Percentiles rank a stretch among this genome's conserved stretches.
Evolutionary conservation across 331 rosid species (phyloP).

Genomic region (Malus hybrid): DNA sequence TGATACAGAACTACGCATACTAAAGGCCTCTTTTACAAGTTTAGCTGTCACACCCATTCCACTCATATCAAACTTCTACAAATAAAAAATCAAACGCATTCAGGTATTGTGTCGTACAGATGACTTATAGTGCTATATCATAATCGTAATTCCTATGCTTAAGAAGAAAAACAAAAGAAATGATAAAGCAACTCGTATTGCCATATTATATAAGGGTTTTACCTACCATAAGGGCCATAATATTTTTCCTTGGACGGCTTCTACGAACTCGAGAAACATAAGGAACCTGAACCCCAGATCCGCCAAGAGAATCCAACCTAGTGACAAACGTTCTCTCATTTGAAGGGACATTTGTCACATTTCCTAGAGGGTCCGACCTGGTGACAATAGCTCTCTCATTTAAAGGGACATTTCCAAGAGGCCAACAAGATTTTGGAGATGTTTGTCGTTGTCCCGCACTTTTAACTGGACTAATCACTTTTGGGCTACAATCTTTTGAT

Average conservation of each 20-base stretch:
- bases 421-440: conserved; percentile 34
- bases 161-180: not conserved
- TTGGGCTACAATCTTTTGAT: conserved; percentile 50
- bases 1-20: conserved; percentile 29
- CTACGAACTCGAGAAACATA: conserved; percentile 84
- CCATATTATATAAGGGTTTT: conserved; percentile 13
- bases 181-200: not conserved
- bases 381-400: conserved; percentile 54
- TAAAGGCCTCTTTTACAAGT: conserved; percentile 32
- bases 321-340: conserved; percentile 56
- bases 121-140: not conserved
- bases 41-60: conserved; percentile 34
- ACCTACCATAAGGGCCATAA: conserved; percentile 72
- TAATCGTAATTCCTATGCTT: not conserved
- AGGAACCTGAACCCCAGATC: conserved; percentile 74
- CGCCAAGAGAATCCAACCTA: conserved; percentile 76
- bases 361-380: conserved; percentile 56
- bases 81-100: conserved; percentile 7
- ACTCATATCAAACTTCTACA: conserved; percentile 47
- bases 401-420: conserved; percentile 39
- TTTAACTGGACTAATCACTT: conserved; percentile 34
- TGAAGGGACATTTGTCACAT: conserved; percentile 20
- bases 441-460: conserved; percentile 29
- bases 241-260: conserved; percentile 87
- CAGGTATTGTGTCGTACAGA: conserved; percentile 6